Evolutionary conservation across 768 basidiomycete genomes (phyloP).

Genomic region (Suillus decipiens): DNA sequence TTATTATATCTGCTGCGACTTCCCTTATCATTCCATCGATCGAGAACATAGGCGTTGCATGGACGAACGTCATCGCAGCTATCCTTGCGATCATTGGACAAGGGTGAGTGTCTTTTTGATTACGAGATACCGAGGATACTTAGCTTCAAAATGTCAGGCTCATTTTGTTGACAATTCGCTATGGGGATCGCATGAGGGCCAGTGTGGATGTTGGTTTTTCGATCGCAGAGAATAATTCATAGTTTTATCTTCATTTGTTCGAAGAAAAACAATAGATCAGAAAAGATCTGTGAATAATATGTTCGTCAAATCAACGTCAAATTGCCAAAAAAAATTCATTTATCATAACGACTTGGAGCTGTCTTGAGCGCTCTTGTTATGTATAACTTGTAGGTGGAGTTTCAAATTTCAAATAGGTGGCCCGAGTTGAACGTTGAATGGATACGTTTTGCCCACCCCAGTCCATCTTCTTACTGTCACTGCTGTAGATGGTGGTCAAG

Average conservation of each 20-base stretch:
- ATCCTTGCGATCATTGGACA: slow-evolving; percentile 47
- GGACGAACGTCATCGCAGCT: slow-evolving; percentile 46
- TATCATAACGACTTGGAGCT: background rate
- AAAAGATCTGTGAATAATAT: background rate
- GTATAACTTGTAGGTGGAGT: too few relatives aligned
- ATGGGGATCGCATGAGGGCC: slow-evolving; percentile 52
- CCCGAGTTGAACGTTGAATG: too few relatives aligned
- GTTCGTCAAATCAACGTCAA: background rate
- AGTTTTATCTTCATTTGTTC: background rate
- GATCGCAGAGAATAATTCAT: slow-evolving; percentile 39
- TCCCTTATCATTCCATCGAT: slow-evolving; percentile 54
- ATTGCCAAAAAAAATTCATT: background rate
- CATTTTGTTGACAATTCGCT: slow-evolving; percentile 46
- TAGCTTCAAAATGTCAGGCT: slow-evolving; percentile 33
- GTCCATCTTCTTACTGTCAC: too few relatives aligned
- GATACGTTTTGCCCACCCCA: too few relatives aligned
- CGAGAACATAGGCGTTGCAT: slow-evolving; percentile 45
- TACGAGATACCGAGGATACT: too few relatives aligned
- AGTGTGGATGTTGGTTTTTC: slow-evolving; percentile 55
- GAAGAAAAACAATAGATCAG: background rate
- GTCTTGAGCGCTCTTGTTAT: background rate
- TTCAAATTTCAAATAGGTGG: too few relatives aligned
- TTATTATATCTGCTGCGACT: slow-evolving; percentile 46
- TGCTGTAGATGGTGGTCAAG: too few relatives aligned
- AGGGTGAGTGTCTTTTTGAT: slow-evolving; percentile 36